Conservation (phyloP, 768 basidiomycete genomes). For the Suillus hirtellus region DNA sequence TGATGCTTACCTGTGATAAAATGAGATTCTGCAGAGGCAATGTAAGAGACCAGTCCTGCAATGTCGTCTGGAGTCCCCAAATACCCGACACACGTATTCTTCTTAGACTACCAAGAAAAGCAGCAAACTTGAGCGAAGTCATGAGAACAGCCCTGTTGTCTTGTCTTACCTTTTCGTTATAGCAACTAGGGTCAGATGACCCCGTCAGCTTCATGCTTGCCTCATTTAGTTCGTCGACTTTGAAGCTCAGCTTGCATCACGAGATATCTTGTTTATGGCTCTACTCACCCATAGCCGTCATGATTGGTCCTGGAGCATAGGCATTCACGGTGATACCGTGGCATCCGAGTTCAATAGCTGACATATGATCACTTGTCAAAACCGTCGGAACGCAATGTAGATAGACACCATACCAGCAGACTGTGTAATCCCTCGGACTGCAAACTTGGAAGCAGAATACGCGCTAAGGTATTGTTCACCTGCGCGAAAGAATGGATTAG, state of each 20-base stretch:
- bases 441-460: slow-evolving; percentile 35
- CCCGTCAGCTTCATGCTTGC: slow-evolving; percentile 8
- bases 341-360: slow-evolving; percentile 29
- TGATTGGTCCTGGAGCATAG: slow-evolving; percentile 30
- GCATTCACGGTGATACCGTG: slow-evolving; percentile 30
- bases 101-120: neutral
- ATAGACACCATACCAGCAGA: slow-evolving; percentile 12
- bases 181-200: neutral
- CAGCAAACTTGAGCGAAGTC: neutral
- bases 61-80: slow-evolving; percentile 22
- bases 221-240: neutral
- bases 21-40: slow-evolving; percentile 28
- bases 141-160: neutral
- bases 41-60: slow-evolving; percentile 29
- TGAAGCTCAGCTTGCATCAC: neutral
- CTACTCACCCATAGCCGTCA: slow-evolving; percentile 26
- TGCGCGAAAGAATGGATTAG: neutral
- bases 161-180: slow-evolving; percentile 8
- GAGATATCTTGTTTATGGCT: neutral
- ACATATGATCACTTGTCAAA: neutral
- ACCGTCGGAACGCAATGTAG: neutral
- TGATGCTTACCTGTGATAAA: slow-evolving; percentile 29
- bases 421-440: slow-evolving; percentile 31
- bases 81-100: slow-evolving; percentile 12
- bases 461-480: slow-evolving; percentile 9